Evolutionary conservation across 495 filamentous ascomycete species (phyloP), one percentile per base, ranked within the genome.

Genomic region (Massariosphaeria phaeospora): DNA sequence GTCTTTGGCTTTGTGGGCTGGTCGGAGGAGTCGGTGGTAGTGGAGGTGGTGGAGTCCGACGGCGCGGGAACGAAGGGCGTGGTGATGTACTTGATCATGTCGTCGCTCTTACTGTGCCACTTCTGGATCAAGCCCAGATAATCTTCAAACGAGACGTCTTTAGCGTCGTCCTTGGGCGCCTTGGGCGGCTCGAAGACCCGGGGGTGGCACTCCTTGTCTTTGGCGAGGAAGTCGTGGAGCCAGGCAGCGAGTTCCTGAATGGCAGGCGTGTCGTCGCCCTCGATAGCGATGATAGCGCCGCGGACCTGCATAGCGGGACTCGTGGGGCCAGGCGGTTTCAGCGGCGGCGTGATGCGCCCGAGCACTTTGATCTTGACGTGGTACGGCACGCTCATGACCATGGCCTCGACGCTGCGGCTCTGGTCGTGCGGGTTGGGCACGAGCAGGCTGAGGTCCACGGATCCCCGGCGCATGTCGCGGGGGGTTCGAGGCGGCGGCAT

Each of bases 281-380:
- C 93, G 20, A 98, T 68, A 0, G 88, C 84, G 40, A 97, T 83
- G 23, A 96, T 77, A 1, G 87, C 78, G 0, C 94, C 90, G 34
- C 91, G 78, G 21, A 75, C 68, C 48, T 69, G 70, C 29, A 65
- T 68, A 8, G 69, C 59, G 7, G 69, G 73, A n/a, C 68, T 70
- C 29, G 69, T 70, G 13, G 68, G 67, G 61, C 71, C 70, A 11
- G 63, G 74, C 23, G 56, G 69, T n/a, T 71, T 69, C 2, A 90
- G 72, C 0, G 84, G 77, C n/a, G 84, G 83, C 3, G 84, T 79
- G 36, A 87, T 83, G 50, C 79, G 79, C n/a, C 76, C 68, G 4
- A 89, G 73, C 12, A 86, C 72, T 60, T 79, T 82, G 69, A 86
- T 79, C 63, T 90, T 91, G 61, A 81, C 81, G 31, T 82, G 58